These are phyloP conservation scores for Gracilaria vermiculophylla DNA, from an alignment of 23 red algal species.

Conservation along the genomic window DNA sequence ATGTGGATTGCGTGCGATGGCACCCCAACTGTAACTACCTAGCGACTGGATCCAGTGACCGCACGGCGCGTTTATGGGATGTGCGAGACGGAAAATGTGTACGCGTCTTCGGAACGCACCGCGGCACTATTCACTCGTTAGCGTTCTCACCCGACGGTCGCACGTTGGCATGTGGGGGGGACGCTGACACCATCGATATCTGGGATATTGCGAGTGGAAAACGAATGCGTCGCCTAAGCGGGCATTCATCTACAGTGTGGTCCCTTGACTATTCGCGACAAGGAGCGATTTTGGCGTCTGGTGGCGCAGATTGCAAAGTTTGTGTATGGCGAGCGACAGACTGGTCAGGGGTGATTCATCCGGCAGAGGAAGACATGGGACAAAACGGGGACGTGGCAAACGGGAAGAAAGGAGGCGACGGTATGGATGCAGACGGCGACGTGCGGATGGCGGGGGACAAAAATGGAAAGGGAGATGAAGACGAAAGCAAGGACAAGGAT, in stretches of 20 bases:
- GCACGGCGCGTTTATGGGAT: constrained; percentile 90
- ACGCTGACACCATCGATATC: constrained; percentile 62
- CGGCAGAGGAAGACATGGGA: neutral
- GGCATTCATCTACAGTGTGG: constrained; percentile 77
- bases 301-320: constrained; percentile 53
- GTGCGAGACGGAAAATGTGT: constrained; percentile 73
- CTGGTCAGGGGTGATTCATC: constrained; percentile 19
- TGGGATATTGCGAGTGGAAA: constrained; percentile 84
- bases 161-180: constrained; percentile 64
- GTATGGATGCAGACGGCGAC: neutral
- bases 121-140: constrained; percentile 63
- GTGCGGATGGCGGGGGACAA: neutral
- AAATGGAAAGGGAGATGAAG: neutral
- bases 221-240: constrained; percentile 29
- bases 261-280: constrained; percentile 58
- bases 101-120: constrained; percentile 77
- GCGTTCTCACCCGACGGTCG: constrained; percentile 82
- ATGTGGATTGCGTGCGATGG: constrained; percentile 90
- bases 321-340: constrained; percentile 64
- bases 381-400: neutral
- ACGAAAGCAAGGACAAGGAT: constrained; percentile 3
- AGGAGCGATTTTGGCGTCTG: constrained; percentile 59
- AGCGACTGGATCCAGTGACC: constrained; percentile 84
- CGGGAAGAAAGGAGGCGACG: neutral
- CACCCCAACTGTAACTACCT: constrained; percentile 98